These are phyloP conservation scores for Kwoniella newhampshirensis DNA, from an alignment of 768 basidiomycete genomes.

Conservation along the genomic window DNA sequence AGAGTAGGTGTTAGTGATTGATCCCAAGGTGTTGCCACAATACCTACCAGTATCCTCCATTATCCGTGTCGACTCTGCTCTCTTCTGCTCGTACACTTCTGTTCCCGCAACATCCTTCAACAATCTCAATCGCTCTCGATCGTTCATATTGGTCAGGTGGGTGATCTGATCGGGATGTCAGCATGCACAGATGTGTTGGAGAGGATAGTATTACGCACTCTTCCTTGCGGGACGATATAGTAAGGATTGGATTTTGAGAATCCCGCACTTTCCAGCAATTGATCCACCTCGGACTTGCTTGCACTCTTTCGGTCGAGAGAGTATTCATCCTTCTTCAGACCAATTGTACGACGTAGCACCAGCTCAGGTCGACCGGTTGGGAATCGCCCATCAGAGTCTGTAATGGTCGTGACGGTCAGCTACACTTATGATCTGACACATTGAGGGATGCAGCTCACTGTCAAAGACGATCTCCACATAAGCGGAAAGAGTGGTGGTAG, in stretches of 20 bases:
- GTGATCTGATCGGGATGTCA: slow-evolving; percentile 68
- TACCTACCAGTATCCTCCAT: slow-evolving; percentile 79
- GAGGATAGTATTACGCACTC: slow-evolving; percentile 60
- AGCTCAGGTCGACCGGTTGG: slow-evolving; percentile 87
- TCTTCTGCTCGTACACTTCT: slow-evolving; percentile 93
- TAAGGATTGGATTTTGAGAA: slow-evolving; percentile 99
- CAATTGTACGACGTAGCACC: slow-evolving; percentile 87
- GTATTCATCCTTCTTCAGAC: slow-evolving; percentile 98
- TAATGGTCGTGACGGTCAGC: neutral
- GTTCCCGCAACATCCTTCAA: slow-evolving; percentile 98
- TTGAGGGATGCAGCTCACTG: slow-evolving; percentile 53
- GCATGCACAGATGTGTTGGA: neutral
- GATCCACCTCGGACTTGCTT: slow-evolving; percentile 96
- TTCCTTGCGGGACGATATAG: slow-evolving; percentile 97
- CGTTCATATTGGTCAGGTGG: slow-evolving; percentile 92
- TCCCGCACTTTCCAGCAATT: slow-evolving; percentile 90
- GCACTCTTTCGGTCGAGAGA: slow-evolving; percentile 92
- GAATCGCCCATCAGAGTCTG: slow-evolving; percentile 80
- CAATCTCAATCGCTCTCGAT: slow-evolving; percentile 86
- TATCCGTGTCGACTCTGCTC: slow-evolving; percentile 87
- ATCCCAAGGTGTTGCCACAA: neutral
- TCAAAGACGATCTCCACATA: slow-evolving; percentile 98
- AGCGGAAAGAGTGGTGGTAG: slow-evolving; percentile 83
- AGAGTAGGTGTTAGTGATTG: neutral
- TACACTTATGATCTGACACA: neutral